Conservation (phyloP, 1,284 basidiomycete genomes). For the Bjerkandera adusta region DNA sequence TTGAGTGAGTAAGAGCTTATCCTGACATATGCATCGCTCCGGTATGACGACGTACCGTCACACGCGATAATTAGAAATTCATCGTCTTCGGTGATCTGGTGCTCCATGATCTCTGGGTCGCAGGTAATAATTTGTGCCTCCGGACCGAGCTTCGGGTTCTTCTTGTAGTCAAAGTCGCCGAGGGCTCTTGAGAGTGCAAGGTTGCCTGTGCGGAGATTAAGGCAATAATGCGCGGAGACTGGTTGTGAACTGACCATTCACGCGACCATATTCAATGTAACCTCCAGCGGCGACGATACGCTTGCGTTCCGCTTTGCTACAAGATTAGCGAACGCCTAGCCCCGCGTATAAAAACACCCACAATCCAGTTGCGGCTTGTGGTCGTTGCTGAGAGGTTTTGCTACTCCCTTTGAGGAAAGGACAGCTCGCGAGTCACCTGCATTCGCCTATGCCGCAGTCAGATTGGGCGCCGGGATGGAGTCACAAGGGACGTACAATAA, state of each 20-base stretch:
- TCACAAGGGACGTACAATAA: conserved; percentile 56
- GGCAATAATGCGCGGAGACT: background rate
- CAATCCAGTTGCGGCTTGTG: conserved; percentile 93
- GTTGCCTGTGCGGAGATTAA: conserved; percentile 62
- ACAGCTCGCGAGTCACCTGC: conserved; percentile 96
- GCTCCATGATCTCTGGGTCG: conserved; percentile 88
- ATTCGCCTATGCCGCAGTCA: conserved; percentile 71
- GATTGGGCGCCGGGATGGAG: background rate
- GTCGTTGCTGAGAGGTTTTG: conserved; percentile 88
- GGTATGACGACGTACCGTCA: conserved; percentile 67
- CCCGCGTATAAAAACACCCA: conserved; percentile 39
- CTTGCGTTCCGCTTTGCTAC: conserved; percentile 25
- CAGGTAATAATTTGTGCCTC: conserved; percentile 96
- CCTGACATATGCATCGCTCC: conserved; percentile 5
- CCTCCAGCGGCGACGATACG: conserved; percentile 95
- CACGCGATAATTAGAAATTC: conserved; percentile 97
- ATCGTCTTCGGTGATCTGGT: conserved; percentile 84
- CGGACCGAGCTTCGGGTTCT: conserved; percentile 77
- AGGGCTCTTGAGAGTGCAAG: conserved; percentile 93
- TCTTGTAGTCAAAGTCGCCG: conserved; percentile 99
- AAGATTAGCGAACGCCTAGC: conserved; percentile 1
- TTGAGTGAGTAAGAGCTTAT: no score
- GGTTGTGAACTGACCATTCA: conserved; percentile 74
- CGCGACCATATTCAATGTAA: conserved; percentile 95
- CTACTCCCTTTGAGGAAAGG: conserved; percentile 83